phyloP scores from a whole-genome alignment of 2,329 filamentous ascomycete species.

The Fusarium bulbicola region DNA sequence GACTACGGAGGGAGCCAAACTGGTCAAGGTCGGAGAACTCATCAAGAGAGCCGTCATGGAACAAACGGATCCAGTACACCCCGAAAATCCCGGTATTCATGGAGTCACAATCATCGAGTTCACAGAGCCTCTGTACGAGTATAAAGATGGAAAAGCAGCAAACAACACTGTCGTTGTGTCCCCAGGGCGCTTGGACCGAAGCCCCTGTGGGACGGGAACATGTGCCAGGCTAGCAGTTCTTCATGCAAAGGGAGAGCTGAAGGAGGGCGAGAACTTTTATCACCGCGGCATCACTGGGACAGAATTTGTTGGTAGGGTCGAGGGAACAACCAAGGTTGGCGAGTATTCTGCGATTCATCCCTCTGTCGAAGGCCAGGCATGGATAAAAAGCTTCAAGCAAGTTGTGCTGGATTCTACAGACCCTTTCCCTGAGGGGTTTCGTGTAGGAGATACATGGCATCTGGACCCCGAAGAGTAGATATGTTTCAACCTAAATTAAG shows the following conservation, averaged over 20 bases:
- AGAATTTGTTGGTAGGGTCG: slow-evolving; percentile 13
- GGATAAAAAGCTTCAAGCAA: slow-evolving; percentile 31
- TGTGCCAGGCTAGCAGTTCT: slow-evolving; percentile 26
- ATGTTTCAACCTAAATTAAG: fast-evolving
- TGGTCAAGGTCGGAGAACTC: slow-evolving; percentile 26
- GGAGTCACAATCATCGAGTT: slow-evolving; percentile 30
- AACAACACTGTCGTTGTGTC: slow-evolving; percentile 28
- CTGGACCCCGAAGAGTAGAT: background rate
- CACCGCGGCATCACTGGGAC: slow-evolving; percentile 23
- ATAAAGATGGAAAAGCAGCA: slow-evolving; percentile 14
- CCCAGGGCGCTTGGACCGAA: slow-evolving; percentile 22
- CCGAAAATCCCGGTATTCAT: slow-evolving; percentile 19
- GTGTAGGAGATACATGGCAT: slow-evolving; percentile 27
- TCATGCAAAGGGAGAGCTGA: slow-evolving; percentile 16
- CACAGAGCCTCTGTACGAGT: slow-evolving; percentile 2
- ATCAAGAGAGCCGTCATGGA: slow-evolving; percentile 26
- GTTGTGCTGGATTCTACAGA: slow-evolving; percentile 23
- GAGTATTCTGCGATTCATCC: slow-evolving; percentile 15
- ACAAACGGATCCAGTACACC: slow-evolving; percentile 16
- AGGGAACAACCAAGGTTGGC: slow-evolving; percentile 11
- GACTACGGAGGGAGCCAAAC: background rate
- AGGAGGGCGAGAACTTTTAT: slow-evolving; percentile 10
- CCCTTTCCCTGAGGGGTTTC: slow-evolving; percentile 22
- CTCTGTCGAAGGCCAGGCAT: slow-evolving; percentile 17
- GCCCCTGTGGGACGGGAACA: slow-evolving; percentile 29